phyloP scores from a whole-genome alignment of 176 grass and related monocot species.

The Triticum monococcum region DNA sequence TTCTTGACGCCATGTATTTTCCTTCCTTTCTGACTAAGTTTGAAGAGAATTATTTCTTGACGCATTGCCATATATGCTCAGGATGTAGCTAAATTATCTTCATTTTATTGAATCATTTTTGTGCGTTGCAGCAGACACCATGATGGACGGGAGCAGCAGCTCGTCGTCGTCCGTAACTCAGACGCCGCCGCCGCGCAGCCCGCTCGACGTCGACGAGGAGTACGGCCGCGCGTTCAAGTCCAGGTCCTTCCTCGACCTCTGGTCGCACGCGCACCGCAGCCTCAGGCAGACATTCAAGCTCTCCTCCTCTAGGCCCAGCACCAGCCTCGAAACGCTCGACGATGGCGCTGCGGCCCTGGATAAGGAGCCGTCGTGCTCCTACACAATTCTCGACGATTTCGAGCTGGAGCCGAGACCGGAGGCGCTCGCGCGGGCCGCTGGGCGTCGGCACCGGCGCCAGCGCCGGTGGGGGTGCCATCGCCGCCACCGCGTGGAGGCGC shows the following conservation, averaged over 20 bases:
- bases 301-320: not conserved
- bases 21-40: not conserved
- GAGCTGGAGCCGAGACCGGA: constrained; percentile 64
- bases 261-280: constrained; percentile 64
- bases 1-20: constrained; percentile 35
- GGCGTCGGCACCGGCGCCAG: not conserved
- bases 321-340: not conserved
- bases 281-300: constrained; percentile 19
- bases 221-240: constrained; percentile 70
- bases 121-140: not conserved
- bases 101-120: not conserved
- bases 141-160: constrained; percentile 25
- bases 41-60: not conserved
- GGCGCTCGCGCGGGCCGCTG: constrained; percentile 7
- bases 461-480: not conserved
- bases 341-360: not conserved
- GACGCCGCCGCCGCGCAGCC: constrained; percentile 22
- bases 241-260: constrained; percentile 80
- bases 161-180: not conserved
- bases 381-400: constrained; percentile 36
- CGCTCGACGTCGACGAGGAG: constrained; percentile 72
- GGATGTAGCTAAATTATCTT: not conserved
- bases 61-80: not conserved
- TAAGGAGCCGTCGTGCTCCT: constrained; percentile 34
- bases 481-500: not conserved